phyloP scores from a whole-genome alignment of 73 alveolate genomes.

The Effrenium voratum region DNA sequence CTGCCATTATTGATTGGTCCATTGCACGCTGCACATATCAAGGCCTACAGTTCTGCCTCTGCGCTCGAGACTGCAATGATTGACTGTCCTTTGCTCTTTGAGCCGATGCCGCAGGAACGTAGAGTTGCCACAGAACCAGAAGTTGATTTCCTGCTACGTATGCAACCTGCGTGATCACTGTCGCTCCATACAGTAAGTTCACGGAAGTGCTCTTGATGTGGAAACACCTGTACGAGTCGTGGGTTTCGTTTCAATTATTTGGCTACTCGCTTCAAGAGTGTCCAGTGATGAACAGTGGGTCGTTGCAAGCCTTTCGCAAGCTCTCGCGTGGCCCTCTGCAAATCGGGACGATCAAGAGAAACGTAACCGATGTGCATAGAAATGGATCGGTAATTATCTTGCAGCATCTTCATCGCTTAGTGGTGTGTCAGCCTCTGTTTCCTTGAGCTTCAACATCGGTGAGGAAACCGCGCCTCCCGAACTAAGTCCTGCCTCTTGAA shows the following conservation, averaged over 20 bases:
- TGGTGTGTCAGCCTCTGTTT: not conserved
- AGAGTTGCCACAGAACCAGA: not conserved
- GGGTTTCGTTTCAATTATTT: not conserved
- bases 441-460: constrained; percentile 3
- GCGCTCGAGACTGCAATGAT: constrained; percentile 27
- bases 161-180: constrained; percentile 29
- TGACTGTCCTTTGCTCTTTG: constrained; percentile 16
- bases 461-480: not conserved
- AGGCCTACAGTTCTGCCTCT: constrained; percentile 39
- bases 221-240: not conserved
- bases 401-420: not conserved
- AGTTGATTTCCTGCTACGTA: not conserved
- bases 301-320: constrained; percentile 2
- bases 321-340: constrained; percentile 27
- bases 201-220: not conserved
- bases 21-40: not conserved
- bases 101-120: not conserved
- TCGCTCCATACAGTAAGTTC: not conserved
- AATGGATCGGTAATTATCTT: not conserved
- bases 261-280: not conserved
- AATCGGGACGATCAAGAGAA: constrained; percentile 1
- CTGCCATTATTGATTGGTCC: constrained; percentile 10
- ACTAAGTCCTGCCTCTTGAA: not conserved
- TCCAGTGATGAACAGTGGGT: not conserved
- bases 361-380: constrained; percentile 41